phyloP scores from a whole-genome alignment of 1,284 basidiomycete species.

The Apiotrichum brassicae region DNA sequence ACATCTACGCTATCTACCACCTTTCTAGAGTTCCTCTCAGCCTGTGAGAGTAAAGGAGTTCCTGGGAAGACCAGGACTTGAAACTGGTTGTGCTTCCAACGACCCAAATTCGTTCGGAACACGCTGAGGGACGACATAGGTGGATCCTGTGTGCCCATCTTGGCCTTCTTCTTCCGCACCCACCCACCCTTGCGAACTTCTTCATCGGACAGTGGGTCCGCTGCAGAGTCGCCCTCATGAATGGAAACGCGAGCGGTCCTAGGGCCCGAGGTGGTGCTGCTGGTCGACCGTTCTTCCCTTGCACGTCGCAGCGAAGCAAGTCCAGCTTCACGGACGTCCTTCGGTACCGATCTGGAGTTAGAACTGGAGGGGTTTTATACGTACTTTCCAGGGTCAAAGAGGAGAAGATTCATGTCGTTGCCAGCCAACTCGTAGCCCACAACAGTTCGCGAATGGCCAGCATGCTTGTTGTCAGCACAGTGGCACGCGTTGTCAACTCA shows the following conservation, averaged over 20 bases:
- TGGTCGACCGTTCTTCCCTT: slow-evolving; percentile 8
- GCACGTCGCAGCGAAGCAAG: slow-evolving; percentile 25
- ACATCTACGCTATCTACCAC: slow-evolving; percentile 5
- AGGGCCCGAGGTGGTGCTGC: background rate
- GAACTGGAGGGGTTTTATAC: slow-evolving; percentile 20
- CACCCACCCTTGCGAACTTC: slow-evolving; percentile 35
- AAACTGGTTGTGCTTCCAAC: slow-evolving; percentile 38
- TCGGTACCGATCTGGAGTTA: slow-evolving; percentile 30
- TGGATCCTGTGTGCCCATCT: slow-evolving; percentile 7
- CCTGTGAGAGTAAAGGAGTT: background rate
- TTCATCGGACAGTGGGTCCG: slow-evolving; percentile 28
- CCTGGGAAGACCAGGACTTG: slow-evolving; percentile 34
- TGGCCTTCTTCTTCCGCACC: slow-evolving; percentile 34
- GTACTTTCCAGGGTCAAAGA: slow-evolving; percentile 72
- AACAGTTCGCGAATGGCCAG: slow-evolving; percentile 75
- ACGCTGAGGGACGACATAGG: slow-evolving; percentile 44
- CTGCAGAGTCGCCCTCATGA: slow-evolving; percentile 9
- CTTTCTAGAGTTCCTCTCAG: slow-evolving; percentile 3
- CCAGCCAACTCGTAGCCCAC: slow-evolving; percentile 68
- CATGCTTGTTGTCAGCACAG: slow-evolving; percentile 52
- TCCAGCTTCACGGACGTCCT: slow-evolving; percentile 38
- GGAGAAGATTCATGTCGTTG: slow-evolving; percentile 57
- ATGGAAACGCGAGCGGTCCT: background rate
- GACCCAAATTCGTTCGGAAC: slow-evolving; percentile 52
- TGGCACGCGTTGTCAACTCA: slow-evolving; percentile 5